These are phyloP conservation scores for Saturnispora sekii DNA, from an alignment of 805 yeast species.

Conservation along the genomic window DNA sequence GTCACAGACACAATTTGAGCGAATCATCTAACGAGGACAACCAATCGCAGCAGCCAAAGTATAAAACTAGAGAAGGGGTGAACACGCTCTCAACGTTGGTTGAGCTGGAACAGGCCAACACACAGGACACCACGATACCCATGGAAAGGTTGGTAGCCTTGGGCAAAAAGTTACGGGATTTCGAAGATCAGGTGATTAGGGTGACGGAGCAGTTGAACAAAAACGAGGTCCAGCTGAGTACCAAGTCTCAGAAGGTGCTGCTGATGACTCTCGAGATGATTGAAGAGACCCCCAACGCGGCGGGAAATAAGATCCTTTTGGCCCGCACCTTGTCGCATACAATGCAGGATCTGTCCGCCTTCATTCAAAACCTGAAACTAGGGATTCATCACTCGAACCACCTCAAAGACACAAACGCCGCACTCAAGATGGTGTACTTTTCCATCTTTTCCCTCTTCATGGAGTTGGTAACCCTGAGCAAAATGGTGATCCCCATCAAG, in stretches of 20 bases:
- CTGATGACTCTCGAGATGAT: slow-evolving; percentile 15
- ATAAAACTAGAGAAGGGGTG: slow-evolving; percentile 5
- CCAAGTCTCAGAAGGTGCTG: slow-evolving; percentile 14
- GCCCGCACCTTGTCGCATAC: slow-evolving; percentile 14
- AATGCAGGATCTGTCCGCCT: slow-evolving; percentile 17
- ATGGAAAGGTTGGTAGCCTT: slow-evolving; percentile 13
- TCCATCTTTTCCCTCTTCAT: slow-evolving; percentile 22
- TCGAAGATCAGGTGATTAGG: slow-evolving; percentile 16
- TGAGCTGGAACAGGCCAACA: background rate
- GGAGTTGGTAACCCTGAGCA: slow-evolving; percentile 20
- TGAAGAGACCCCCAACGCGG: slow-evolving; percentile 7
- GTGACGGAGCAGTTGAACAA: slow-evolving; percentile 13
- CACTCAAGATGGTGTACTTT: slow-evolving; percentile 21
- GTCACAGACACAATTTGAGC: too few relatives aligned
- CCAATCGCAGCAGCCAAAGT: slow-evolving; percentile 1
- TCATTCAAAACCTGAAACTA: slow-evolving; percentile 14
- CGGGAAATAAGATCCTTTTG: slow-evolving; percentile 9
- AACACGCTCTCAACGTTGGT: slow-evolving; percentile 9
- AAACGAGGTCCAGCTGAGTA: slow-evolving; percentile 7
- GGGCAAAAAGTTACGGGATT: slow-evolving; percentile 17
- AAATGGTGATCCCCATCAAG: slow-evolving; percentile 18
- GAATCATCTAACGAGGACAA: background rate
- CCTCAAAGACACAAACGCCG: background rate
- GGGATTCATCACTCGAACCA: slow-evolving; percentile 1
- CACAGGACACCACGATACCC: slow-evolving; percentile 2